Evolutionary conservation across 1,284 basidiomycete species (phyloP).

Genomic region (Marasmius fiardii): DNA sequence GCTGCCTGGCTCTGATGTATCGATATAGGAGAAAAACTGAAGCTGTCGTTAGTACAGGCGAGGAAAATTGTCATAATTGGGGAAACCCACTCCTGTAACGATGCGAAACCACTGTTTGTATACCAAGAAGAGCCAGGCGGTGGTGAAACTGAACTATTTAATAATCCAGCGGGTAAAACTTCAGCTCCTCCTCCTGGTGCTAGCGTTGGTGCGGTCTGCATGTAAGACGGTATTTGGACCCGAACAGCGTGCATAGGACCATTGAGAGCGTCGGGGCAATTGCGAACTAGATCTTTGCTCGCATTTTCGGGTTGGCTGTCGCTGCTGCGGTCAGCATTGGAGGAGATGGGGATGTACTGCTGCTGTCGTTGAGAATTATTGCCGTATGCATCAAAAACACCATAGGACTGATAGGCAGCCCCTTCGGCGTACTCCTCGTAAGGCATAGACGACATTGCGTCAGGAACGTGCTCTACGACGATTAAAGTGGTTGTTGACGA

Average conservation of each 20-base stretch:
- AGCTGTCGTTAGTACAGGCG: not conserved
- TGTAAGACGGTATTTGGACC: conserved; percentile 64
- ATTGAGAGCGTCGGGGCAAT: not conserved
- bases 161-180: conserved; percentile 49
- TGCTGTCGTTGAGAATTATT: not conserved
- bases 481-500: no score
- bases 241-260: conserved; percentile 32
- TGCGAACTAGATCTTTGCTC: no score
- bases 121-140: conserved; percentile 41
- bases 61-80: not conserved
- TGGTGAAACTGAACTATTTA: conserved; percentile 24
- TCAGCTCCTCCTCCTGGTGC: conserved; percentile 73
- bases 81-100: not conserved
- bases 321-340: not conserved
- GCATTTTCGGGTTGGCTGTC: no score
- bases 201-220: conserved; percentile 53
- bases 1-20: not conserved
- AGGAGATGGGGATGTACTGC: not conserved
- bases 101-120: conserved; percentile 37
- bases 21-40: conserved; percentile 1
- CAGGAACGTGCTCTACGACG: not conserved
- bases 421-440: not conserved
- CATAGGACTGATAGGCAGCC: not conserved
- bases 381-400: not conserved
- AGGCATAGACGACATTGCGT: not conserved